Percentiles rank a stretch among this genome's conserved stretches.
Conservation (phyloP, 1,139 yeast genomes). For the Yamadazyma diddensiae region DNA sequence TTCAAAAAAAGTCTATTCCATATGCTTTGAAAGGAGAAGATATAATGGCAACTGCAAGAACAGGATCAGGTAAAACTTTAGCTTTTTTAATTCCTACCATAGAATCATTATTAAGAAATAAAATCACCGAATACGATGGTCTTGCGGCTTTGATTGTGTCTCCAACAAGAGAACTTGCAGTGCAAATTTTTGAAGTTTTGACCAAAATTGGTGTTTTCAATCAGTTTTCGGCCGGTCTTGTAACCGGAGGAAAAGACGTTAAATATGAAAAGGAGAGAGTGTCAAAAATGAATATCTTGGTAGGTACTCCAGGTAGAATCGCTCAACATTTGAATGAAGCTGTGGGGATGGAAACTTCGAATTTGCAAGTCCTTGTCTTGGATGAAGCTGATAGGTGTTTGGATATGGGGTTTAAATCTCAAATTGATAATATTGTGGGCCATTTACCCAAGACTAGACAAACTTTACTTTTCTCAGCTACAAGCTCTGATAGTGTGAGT, state of each 20-base stretch:
- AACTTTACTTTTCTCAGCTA: conserved; percentile 86
- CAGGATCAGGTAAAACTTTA: conserved; percentile 95
- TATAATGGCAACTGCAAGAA: conserved; percentile 87
- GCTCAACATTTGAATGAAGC: conserved; percentile 95
- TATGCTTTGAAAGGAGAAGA: conserved; percentile 78
- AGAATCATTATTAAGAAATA: conserved; percentile 66
- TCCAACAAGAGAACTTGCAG: conserved; percentile 93
- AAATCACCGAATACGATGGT: conserved; percentile 88
- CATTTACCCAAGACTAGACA: conserved; percentile 86
- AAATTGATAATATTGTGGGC: conserved; percentile 79
- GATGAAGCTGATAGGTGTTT: conserved; percentile 97
- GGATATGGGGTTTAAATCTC: conserved; percentile 94
- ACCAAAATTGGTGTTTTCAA: conserved; percentile 79
- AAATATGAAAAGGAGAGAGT: conserved; percentile 84
- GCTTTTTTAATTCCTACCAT: conserved; percentile 87
- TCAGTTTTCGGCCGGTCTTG: conserved; percentile 87
- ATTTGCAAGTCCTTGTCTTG: conserved; percentile 76
- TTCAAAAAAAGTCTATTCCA: conserved; percentile 79
- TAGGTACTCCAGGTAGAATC: conserved; percentile 95
- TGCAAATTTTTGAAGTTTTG: conserved; percentile 89
- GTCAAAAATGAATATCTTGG: conserved; percentile 76
- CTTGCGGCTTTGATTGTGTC: conserved; percentile 88
- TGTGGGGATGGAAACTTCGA: conserved; percentile 76
- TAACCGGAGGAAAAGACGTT: conserved; percentile 96
- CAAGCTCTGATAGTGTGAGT: conserved; percentile 83